phyloP scores from a whole-genome alignment of 306 rosid species.

The Begonia loranthoides region DNA sequence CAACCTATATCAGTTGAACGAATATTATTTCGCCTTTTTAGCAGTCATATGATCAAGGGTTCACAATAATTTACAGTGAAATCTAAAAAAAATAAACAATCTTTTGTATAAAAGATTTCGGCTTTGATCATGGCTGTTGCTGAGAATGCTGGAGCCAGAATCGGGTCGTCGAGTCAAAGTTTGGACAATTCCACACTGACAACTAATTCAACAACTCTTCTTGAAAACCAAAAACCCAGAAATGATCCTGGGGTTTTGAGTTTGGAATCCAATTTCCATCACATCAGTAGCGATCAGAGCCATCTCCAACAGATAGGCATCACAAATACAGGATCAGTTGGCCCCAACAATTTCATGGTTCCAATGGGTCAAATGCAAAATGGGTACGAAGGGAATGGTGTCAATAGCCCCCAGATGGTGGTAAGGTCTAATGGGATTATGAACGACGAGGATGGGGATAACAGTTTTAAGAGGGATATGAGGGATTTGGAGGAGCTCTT shows the following conservation, averaged over 20 bases:
- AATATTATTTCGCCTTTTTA: neutral
- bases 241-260: constrained; percentile 22
- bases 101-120: neutral
- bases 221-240: constrained; percentile 46
- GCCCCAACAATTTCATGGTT: constrained; percentile 29
- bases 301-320: constrained; percentile 21
- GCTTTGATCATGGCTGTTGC: constrained; percentile 72
- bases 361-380: constrained; percentile 29
- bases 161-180: constrained; percentile 22
- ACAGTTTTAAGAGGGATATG: constrained; percentile 58
- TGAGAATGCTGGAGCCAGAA: constrained; percentile 37
- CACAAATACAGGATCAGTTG: constrained; percentile 18
- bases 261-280: constrained; percentile 24
- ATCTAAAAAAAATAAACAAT: neutral
- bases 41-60: too few relatives aligned
- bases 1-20: neutral
- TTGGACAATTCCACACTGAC: constrained; percentile 41
- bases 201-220: constrained; percentile 16
- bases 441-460: constrained; percentile 35
- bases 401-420: constrained; percentile 32
- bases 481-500: constrained; percentile 91
- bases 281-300: constrained; percentile 32
- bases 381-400: constrained; percentile 50
- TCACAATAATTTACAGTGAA: neutral
- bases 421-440: constrained; percentile 22